Conservation (phyloP, 2,329 filamentous ascomycete species). For the Penicillium sp. region DNA sequence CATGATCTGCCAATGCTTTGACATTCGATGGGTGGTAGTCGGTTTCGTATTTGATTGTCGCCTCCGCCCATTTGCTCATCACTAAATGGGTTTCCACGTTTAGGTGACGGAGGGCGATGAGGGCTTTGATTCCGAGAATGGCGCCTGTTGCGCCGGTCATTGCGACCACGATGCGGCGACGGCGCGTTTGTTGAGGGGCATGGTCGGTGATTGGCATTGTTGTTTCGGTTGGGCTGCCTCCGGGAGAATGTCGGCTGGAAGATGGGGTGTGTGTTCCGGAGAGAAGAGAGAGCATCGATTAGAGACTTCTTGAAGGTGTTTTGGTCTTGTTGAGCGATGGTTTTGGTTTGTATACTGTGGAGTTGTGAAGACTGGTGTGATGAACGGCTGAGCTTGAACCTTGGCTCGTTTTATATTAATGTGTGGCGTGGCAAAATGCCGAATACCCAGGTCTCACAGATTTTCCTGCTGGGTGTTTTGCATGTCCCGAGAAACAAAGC, state of each 20-base stretch:
- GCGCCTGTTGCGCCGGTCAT: slow-evolving; percentile 47
- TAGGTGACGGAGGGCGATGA: slow-evolving; percentile 36
- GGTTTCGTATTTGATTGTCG: slow-evolving; percentile 44
- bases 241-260: background rate
- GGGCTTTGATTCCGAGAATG: slow-evolving; percentile 36
- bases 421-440: background rate
- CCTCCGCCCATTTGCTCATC: slow-evolving; percentile 44
- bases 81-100: slow-evolving; percentile 44
- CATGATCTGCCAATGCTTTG: slow-evolving; percentile 32
- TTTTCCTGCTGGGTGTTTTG: background rate
- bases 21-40: slow-evolving; percentile 33
- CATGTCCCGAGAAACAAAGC: background rate
- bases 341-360: background rate
- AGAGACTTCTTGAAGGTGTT: background rate
- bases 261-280: background rate
- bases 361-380: background rate
- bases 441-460: background rate
- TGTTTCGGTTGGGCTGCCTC: background rate
- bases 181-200: background rate
- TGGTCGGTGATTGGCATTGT: background rate
- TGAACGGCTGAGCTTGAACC: background rate
- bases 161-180: slow-evolving; percentile 38
- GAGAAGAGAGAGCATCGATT: background rate
- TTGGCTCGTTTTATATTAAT: background rate
- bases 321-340: background rate